Conservation (phyloP, 2,329 filamentous ascomycete species). For the Grosmannia serpens region DNA sequence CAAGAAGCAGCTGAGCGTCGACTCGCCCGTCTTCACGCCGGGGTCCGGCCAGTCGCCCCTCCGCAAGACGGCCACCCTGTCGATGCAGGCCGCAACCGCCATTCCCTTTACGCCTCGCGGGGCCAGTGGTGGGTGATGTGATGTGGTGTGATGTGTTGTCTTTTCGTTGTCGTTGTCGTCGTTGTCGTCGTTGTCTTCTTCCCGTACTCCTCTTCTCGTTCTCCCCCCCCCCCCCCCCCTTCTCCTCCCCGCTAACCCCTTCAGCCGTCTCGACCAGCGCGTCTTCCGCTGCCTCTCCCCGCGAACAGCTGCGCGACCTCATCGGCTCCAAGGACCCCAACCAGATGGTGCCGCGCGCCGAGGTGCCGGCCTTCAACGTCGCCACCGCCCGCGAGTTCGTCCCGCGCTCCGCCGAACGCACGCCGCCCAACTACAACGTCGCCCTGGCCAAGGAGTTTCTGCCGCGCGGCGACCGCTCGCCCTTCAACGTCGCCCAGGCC, state of each 20-base stretch:
- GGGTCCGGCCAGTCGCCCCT: conserved; percentile 25
- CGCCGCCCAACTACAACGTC: conserved; percentile 6
- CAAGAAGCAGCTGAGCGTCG: conserved; percentile 82
- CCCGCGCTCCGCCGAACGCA: conserved; percentile 5
- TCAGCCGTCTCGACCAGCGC: conserved; percentile 9
- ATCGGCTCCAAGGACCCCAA: conserved; percentile 1
- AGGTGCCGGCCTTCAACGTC: conserved; percentile 38
- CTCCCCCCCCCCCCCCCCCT: background rate
- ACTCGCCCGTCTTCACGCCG: conserved; percentile 91
- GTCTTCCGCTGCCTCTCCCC: conserved; percentile 9
- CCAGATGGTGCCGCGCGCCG: conserved; percentile 5
- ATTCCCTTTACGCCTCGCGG: conserved; percentile 72
- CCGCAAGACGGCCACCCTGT: conserved; percentile 63
- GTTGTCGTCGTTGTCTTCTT: background rate
- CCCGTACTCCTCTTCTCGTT: background rate
- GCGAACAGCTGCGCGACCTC: conserved; percentile 4
- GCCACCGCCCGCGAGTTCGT: conserved; percentile 35
- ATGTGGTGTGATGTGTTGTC: too few relatives aligned
- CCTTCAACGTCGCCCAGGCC: conserved; percentile 13
- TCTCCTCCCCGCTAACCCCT: background rate
- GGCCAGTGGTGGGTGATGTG: conserved; percentile 25
- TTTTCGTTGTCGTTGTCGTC: too few relatives aligned
- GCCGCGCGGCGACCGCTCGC: conserved; percentile 10
- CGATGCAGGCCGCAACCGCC: conserved; percentile 81
- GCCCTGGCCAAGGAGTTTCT: conserved; percentile 9